Conservation (phyloP, 768 basidiomycete species). For the Hortiboletus flavorubellus region DNA sequence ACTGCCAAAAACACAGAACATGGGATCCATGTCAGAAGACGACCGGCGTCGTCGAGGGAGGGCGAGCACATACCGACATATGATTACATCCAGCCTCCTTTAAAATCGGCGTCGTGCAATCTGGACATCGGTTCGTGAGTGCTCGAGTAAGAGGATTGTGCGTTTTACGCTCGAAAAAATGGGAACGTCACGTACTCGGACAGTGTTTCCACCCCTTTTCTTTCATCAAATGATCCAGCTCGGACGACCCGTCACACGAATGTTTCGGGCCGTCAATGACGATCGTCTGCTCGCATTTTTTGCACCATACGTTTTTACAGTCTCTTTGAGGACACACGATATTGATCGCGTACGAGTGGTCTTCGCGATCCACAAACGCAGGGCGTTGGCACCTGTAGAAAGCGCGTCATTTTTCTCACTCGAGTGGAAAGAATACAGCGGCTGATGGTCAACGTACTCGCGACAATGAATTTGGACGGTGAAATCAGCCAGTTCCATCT, state of each 20-base stretch:
- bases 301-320: conserved; percentile 60
- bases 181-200: conserved; percentile 40
- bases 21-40: neutral
- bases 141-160: no score
- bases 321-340: conserved; percentile 47
- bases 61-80: conserved; percentile 42
- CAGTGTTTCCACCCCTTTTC: conserved; percentile 63
- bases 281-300: conserved; percentile 47
- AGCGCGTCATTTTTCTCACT: neutral
- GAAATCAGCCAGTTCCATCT: conserved; percentile 44
- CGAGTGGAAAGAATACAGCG: neutral
- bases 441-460: conserved; percentile 34
- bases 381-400: conserved; percentile 45
- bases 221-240: conserved; percentile 50
- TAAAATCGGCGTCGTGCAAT: conserved; percentile 46
- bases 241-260: conserved; percentile 57
- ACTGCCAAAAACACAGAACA: conserved; percentile 32
- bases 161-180: neutral
- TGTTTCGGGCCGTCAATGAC: conserved; percentile 39
- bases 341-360: conserved; percentile 38
- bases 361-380: conserved; percentile 48
- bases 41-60: neutral
- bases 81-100: conserved; percentile 56
- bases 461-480: conserved; percentile 48
- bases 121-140: conserved; percentile 19